phyloP scores from a whole-genome alignment of 768 basidiomycete species.

The Hypsizygus marmoreus region DNA sequence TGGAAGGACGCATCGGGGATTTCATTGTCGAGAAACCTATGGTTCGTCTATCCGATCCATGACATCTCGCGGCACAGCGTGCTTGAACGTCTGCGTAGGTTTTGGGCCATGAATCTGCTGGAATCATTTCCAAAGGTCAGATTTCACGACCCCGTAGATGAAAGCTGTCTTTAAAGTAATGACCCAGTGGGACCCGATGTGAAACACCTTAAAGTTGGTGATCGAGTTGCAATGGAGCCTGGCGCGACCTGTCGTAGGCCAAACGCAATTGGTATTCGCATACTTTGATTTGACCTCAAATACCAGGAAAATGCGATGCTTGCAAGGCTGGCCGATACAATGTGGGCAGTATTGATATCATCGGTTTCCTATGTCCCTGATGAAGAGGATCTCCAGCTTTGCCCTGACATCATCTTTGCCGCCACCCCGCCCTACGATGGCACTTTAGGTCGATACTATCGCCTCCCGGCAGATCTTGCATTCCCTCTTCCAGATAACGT shows the following conservation, averaged over 20 bases:
- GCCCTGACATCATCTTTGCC: conserved; percentile 84
- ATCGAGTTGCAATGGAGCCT: conserved; percentile 91
- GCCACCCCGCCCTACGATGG: conserved; percentile 95
- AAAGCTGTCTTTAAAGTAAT: not conserved
- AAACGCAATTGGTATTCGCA: conserved; percentile 5
- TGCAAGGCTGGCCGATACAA: conserved; percentile 88
- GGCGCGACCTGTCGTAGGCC: conserved; percentile 76
- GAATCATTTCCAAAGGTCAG: conserved; percentile 69
- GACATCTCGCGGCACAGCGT: not conserved
- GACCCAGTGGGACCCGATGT: conserved; percentile 74
- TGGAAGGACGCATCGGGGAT: conserved; percentile 78
- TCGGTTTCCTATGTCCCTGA: conserved; percentile 3
- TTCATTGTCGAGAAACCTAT: conserved; percentile 82
- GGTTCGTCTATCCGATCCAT: conserved; percentile 39
- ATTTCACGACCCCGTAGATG: not conserved
- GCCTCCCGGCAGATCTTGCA: conserved; percentile 81
- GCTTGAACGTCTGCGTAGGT: conserved; percentile 76
- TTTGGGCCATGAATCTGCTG: conserved; percentile 92
- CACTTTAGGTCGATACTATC: conserved; percentile 86
- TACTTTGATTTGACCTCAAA: conserved; percentile 3
- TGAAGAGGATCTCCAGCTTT: conserved; percentile 63
- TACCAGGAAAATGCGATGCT: conserved; percentile 61
- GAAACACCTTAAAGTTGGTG: conserved; percentile 75
- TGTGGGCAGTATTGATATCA: conserved; percentile 38
- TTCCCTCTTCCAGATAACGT: conserved; percentile 84